Base-by-base conservation (phyloP, 2,329 filamentous ascomycete genomes). In the Penicillium aurantiogriseum region DNA sequence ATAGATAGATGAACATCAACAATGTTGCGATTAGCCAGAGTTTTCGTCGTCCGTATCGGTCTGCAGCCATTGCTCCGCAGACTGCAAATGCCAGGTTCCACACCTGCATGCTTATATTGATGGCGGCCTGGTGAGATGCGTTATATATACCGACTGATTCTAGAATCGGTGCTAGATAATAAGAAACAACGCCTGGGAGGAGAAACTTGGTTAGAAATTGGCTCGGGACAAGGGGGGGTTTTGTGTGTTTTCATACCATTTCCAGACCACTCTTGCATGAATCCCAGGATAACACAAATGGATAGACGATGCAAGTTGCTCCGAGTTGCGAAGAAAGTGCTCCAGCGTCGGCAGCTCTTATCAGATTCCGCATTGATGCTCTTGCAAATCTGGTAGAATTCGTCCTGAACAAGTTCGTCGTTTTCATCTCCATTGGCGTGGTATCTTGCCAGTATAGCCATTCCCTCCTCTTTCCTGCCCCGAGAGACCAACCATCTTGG, bases 401-500 rank as follows among this genome's bases (percentile, higher is more conserved):
- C 66, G 31, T 66, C 62, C 19, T 57, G 60, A 4, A 68, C 67
- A 25, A 67, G 40, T 9, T 56, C 56, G 17, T 64, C 63, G 11
- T 73, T 65, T 1, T 58, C 54, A 38, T 76, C 72, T 1, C 77
- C 77, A 62, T 84, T 79, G 2, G 83, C 85, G 51, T 87, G 86
- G 64, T 84, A 85, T 59, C 81, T 82, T 8, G 81, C 78, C 56
- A 90, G 78, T 5, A 83, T 80, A 6, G 77, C 72, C n/a, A 82
- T 74, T 0, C 83, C 84, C 61, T 86, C 78, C 23, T 85, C 83
- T 13, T 81, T 77, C 8, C 82, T 80, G 58, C 84, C 81, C 54
- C 84, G 81, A 43, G 82, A 80, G 53, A 85, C 83, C 23, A 87
- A 75, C 84, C 84, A 88, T 56, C 85, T 74, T 2, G 86, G 86